Percentiles rank a stretch among this genome's conserved stretches.
Evolutionary conservation across 192 early-diverging fungal species (phyloP).

Genomic region (Coemansia sp.): DNA sequence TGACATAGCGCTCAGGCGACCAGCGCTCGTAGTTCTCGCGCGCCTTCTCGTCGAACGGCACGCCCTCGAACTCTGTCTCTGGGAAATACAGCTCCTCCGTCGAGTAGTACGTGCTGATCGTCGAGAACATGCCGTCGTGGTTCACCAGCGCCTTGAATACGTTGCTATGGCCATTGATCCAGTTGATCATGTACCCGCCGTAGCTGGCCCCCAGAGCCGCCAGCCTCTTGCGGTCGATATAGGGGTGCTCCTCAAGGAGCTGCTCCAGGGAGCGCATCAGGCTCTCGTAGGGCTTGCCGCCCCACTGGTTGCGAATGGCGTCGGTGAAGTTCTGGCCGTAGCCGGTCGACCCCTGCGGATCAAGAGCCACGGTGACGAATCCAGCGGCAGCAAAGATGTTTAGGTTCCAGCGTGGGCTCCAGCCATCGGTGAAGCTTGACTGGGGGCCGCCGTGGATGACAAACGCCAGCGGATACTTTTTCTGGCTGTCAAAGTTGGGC

Average conservation of each 20-base stretch:
- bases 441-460: conserved; percentile 86
- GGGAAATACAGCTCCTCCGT: conserved; percentile 79
- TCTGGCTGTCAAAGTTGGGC: conserved; percentile 49
- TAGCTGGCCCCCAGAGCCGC: conserved; percentile 73
- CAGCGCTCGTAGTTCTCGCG: conserved; percentile 63
- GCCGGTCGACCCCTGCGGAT: conserved; percentile 77
- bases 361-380: conserved; percentile 69
- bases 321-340: conserved; percentile 78
- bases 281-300: conserved; percentile 68
- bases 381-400: conserved; percentile 72
- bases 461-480: conserved; percentile 74
- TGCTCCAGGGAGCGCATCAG: conserved; percentile 69
- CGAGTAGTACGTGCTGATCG: conserved; percentile 62
- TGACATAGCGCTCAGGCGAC: conserved; percentile 68
- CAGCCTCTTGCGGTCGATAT: conserved; percentile 62
- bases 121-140: conserved; percentile 80
- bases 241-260: conserved; percentile 35
- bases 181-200: conserved; percentile 86
- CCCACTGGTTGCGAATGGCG: conserved; percentile 78
- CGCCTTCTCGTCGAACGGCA: conserved; percentile 59
- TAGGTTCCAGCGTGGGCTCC: conserved; percentile 74
- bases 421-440: conserved; percentile 49
- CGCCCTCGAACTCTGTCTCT: conserved; percentile 67
- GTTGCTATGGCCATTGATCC: conserved; percentile 79
- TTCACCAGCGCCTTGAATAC: conserved; percentile 72